Evolutionary conservation across 306 rosid species (phyloP).

Genomic region (Canavalia ensiformis): DNA sequence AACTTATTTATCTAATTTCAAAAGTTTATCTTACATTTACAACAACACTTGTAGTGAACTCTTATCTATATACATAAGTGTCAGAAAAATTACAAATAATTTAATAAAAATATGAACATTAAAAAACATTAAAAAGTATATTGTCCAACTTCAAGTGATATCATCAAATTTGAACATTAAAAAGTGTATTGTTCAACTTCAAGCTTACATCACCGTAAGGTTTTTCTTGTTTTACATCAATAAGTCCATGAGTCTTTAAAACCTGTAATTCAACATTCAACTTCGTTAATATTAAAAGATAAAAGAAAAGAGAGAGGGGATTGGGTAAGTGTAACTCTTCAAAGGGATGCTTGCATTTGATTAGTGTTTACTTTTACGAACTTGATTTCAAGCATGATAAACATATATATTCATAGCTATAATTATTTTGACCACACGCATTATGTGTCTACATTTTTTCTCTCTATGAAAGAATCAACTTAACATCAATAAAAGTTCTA

Average conservation of each 20-base stretch:
- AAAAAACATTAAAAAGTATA: too few species aligned
- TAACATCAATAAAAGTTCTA: too few species aligned
- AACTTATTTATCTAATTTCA: too few species aligned
- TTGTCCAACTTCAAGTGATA: too few species aligned
- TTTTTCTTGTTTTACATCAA: slow-evolving; percentile 77
- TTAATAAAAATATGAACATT: neutral
- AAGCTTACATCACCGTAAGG: slow-evolving; percentile 77
- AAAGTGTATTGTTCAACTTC: slow-evolving; percentile 63
- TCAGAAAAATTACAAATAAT: neutral
- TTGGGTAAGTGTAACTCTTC: neutral
- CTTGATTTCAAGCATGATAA: neutral
- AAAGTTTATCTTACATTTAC: too few species aligned
- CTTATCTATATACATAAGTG: slow-evolving; percentile 56
- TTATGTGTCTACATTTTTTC: too few species aligned
- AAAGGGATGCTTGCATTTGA: neutral
- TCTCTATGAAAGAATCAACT: too few species aligned
- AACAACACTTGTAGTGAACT: neutral
- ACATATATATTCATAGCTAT: neutral
- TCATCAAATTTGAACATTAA: slow-evolving; percentile 43
- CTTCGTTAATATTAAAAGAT: neutral
- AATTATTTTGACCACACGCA: neutral
- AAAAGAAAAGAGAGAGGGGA: neutral
- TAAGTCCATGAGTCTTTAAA: slow-evolving; percentile 66
- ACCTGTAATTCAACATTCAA: slow-evolving; percentile 61
- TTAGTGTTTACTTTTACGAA: neutral